phyloP scores from a whole-genome alignment of 768 basidiomycete species.

The Xerocomus brunneocitrinus region DNA sequence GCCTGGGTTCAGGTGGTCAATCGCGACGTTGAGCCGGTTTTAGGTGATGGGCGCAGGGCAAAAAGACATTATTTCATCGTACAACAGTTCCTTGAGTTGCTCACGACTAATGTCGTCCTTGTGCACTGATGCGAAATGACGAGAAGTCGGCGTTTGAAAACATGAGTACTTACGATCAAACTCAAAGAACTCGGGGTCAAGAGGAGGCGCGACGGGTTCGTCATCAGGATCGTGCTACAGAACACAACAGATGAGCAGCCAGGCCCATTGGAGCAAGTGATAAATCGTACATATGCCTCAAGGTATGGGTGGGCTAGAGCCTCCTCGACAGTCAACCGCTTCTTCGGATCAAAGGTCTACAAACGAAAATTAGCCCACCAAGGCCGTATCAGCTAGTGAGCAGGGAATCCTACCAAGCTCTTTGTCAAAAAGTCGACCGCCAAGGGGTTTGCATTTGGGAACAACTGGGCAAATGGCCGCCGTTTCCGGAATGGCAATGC shows the following conservation, averaged over 20 bases:
- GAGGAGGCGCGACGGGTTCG: conserved; percentile 92
- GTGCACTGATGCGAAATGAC: conserved; percentile 51
- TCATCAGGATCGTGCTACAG: conserved; percentile 89
- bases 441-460: conserved; percentile 84
- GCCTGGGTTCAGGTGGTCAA: neutral
- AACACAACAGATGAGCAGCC: conserved; percentile 8
- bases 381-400: too few species aligned
- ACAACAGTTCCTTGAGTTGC: conserved; percentile 90
- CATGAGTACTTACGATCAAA: conserved; percentile 70
- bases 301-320: conserved; percentile 94
- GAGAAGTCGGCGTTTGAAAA: neutral
- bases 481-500: conserved; percentile 91
- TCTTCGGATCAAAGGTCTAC: conserved; percentile 96
- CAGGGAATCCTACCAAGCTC: conserved; percentile 56
- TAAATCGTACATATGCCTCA: conserved; percentile 72
- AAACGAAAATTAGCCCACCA: neutral
- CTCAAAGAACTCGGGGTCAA: conserved; percentile 95
- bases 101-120: conserved; percentile 96
- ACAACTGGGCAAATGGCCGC: conserved; percentile 75
- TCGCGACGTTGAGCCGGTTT: neutral
- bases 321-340: conserved; percentile 90
- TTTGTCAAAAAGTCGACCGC: conserved; percentile 78
- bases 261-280: neutral
- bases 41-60: conserved; percentile 54
- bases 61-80: conserved; percentile 94